Conservation (phyloP, 805 yeast genomes). For the Vanderwaltozyma polyspora region DNA sequence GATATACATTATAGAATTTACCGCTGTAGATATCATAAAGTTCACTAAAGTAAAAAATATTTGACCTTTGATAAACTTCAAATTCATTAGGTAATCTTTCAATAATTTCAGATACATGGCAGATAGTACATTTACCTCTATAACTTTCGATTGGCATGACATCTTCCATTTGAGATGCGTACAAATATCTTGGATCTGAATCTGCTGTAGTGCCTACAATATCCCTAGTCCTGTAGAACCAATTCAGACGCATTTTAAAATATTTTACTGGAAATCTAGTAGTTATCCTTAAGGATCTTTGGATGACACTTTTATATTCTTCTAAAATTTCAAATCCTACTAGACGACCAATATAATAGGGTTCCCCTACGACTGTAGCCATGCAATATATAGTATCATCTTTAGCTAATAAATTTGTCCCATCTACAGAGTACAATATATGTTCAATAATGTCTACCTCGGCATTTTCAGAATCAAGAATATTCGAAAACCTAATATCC, state of each 20-base stretch:
- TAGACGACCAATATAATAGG: constrained; percentile 78
- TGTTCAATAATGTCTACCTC: constrained; percentile 22
- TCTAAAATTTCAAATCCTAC: constrained; percentile 48
- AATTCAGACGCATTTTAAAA: constrained; percentile 61
- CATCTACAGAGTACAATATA: constrained; percentile 27
- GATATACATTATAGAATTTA: constrained; percentile 66
- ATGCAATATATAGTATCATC: constrained; percentile 67
- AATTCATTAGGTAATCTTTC: constrained; percentile 33
- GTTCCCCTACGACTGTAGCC: constrained; percentile 89
- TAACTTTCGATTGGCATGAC: constrained; percentile 63
- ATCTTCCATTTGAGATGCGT: constrained; percentile 79
- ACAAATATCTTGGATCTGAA: constrained; percentile 61
- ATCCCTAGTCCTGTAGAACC: constrained; percentile 87
- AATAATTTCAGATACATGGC: constrained; percentile 56
- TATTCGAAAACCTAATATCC: constrained; percentile 27
- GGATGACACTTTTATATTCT: constrained; percentile 11
- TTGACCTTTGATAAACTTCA: constrained; percentile 44
- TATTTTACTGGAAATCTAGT: constrained; percentile 37
- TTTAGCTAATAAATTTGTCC: constrained; percentile 29
- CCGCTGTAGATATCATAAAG: constrained; percentile 79
- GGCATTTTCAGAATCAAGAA: constrained; percentile 32
- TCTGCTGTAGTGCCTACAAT: constrained; percentile 41
- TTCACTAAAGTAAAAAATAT: constrained; percentile 73
- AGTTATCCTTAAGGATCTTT: constrained; percentile 5
- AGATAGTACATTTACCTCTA: constrained; percentile 65